Evolutionary conservation across 495 filamentous ascomycete genomes (phyloP), one percentile per base, ranked within the genome.

Genomic region (Neurospora sp.): DNA sequence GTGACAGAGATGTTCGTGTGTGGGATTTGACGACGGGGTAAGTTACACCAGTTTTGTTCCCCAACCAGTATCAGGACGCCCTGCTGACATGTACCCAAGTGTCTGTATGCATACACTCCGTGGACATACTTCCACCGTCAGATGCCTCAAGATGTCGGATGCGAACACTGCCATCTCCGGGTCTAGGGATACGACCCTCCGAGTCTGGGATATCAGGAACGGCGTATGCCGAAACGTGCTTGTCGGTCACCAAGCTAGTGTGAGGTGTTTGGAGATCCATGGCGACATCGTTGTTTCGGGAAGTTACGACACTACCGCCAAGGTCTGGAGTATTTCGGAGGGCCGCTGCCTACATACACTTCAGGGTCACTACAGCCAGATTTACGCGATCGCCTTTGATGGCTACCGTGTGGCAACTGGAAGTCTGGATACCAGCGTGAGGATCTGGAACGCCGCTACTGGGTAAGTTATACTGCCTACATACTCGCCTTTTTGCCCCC

Each of bases 11-110:
- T 81, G 96, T 99, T 38, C 87, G 96, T 73, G 96, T 98, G 3
- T 99, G 96, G 96, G 94, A 99, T 81, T 92, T 99, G 89, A 89
- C 89, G 69, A 96, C 93, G 76, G 96, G 96, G 94, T 97, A 90
- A 82, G 91, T 77, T 69, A 20, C 44, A 18, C 9, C 42, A 7
- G 1, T 31, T 59, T 5, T 31, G 18, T 75, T 14, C 4, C 39
- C 38, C 23, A 11, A 31, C 62, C 20, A 40, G 42, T 72, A 71
- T 74, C 66, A 62, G 12, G 54, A n/a, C 42, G 20, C 39, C 20
- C 31, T 70, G 66, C 79, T 84, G 62, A 81, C 76, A 8, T 44
- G 4, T 42, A 4, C 27, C 70, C 42, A 86, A 85, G 93, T 23
- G 86, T 86, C 69, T 90, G 91, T 71, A 84, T 94, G n/a, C 92